Base-by-base conservation (phyloP, 2,329 filamentous ascomycete species). In the Curvularia eragrostidis region DNA sequence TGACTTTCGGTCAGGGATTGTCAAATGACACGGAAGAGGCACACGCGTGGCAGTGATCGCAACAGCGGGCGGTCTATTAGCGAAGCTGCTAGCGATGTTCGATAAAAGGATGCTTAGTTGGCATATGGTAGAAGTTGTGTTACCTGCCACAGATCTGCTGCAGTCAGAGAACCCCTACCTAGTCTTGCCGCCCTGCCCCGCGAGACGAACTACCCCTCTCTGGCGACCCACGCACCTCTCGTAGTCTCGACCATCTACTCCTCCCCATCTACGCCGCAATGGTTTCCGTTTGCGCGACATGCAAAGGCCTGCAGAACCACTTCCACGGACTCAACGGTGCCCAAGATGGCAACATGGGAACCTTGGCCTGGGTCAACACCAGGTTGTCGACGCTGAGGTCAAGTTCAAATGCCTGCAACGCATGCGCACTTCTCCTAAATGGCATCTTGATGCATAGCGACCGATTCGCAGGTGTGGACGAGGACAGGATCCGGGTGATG, bases 251-350 rank as follows among this genome's bases (percentile, higher is more conserved):
- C 24, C 47, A 44, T 48, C 28, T 15, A 52, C 26, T 24, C 10
- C 18, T 30, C 39, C 9, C 26, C 50, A 51, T 50, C 42, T 28
- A 41, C 51, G 46, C 28, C 61, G 58, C 60, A 30, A 74, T 74
- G 69, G 69, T 68, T n/a, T 68, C 67, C 51, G 63, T 70, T 28
- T 75, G 73, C 63, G 63, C 63, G 24, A 72, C 68, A 54, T 75
- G 73, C 61, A 71, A 71, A 68, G 67, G 71, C 52, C 59, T 75
- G 56, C 73, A 76, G 52, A 74, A 69, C 54, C 64, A 72, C 46
- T 64, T 68, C 26, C 64, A 63, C 28, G 49, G 61, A n/a, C 51
- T 65, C 28, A 64, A 67, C 32, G 58, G 52, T 28, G 21, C 46
- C 19, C 63, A 64, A 52, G 62, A 65, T 36, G 53, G 58, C 7